These are phyloP conservation scores for Penicillium sp. DNA, from an alignment of 2,329 filamentous ascomycete genomes.

Conservation along the genomic window DNA sequence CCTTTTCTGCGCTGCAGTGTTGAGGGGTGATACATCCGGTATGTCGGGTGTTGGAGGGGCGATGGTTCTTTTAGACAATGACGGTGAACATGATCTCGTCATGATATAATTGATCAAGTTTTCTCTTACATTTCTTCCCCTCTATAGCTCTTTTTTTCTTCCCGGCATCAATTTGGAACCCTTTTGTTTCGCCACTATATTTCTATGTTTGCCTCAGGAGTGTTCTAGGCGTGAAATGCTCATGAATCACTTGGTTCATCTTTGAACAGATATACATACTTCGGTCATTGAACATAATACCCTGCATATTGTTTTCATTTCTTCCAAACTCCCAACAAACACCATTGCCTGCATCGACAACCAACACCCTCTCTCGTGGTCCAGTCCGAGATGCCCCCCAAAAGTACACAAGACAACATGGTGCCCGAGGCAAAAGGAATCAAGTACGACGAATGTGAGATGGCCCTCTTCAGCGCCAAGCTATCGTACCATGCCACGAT, in stretches of 20 bases:
- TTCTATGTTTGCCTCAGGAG: not conserved
- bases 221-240: not conserved
- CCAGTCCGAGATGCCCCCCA: constrained; percentile 26
- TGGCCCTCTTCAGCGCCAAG: constrained; percentile 40
- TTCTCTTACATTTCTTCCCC: not conserved
- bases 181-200: constrained; percentile 1
- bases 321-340: not conserved
- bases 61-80: constrained; percentile 4
- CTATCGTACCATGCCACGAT: constrained; percentile 38
- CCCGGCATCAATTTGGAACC: constrained; percentile 8
- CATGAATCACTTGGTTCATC: not conserved
- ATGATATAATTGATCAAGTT: constrained; percentile 18
- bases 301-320: not conserved
- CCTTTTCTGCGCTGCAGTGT: constrained; percentile 7
- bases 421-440: constrained; percentile 37
- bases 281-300: not conserved
- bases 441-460: constrained; percentile 40
- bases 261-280: constrained; percentile 2
- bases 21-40: constrained; percentile 7
- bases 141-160: not conserved
- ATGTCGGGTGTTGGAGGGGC: constrained; percentile 22
- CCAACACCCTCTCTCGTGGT: not conserved
- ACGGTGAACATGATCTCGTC: constrained; percentile 9
- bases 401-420: constrained; percentile 21
- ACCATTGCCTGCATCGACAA: not conserved